phyloP scores from a whole-genome alignment of 345 rosid species.

The Dipteronia dyeriana region DNA sequence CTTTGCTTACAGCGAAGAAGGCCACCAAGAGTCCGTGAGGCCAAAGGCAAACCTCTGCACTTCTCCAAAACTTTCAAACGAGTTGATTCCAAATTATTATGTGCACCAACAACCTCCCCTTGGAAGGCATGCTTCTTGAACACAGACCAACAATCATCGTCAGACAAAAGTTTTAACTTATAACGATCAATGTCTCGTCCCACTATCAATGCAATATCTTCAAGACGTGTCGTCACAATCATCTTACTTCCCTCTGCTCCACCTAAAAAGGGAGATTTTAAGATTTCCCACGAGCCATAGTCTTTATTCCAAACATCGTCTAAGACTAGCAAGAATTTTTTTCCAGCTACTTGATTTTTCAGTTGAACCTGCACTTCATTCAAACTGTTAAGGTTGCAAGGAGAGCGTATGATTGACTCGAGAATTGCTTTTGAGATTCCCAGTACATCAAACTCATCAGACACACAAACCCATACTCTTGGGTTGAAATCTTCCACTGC shows the following conservation, averaged over 20 bases:
- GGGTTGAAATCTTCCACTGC: not conserved
- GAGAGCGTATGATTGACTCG: conserved; percentile 1
- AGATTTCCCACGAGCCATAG: not conserved
- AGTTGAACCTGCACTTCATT: not conserved
- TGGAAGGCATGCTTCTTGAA: conserved; percentile 17
- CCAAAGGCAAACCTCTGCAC: conserved; percentile 28
- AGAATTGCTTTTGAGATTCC: conserved; percentile 14
- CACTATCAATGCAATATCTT: not conserved
- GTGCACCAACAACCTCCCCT: not conserved
- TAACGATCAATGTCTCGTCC: not conserved
- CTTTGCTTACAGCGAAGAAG: conserved; percentile 12
- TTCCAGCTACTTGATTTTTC: not conserved
- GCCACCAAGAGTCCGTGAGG: conserved; percentile 26
- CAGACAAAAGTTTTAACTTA: conserved; percentile 3
- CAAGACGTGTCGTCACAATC: not conserved
- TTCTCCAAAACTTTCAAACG: conserved; percentile 16
- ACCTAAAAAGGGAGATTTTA: conserved; percentile 1
- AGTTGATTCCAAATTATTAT: not conserved
- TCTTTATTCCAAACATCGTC: conserved; percentile 14
- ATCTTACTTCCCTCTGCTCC: conserved; percentile 12
- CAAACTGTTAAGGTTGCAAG: not conserved
- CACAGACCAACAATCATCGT: conserved; percentile 22
- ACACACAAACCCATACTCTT: conserved; percentile 7
- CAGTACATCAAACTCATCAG: conserved; percentile 17
- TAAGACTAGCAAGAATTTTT: conserved; percentile 1